Base-by-base conservation (phyloP, 2,329 filamentous ascomycete species). In the Sporothrix phasma region DNA sequence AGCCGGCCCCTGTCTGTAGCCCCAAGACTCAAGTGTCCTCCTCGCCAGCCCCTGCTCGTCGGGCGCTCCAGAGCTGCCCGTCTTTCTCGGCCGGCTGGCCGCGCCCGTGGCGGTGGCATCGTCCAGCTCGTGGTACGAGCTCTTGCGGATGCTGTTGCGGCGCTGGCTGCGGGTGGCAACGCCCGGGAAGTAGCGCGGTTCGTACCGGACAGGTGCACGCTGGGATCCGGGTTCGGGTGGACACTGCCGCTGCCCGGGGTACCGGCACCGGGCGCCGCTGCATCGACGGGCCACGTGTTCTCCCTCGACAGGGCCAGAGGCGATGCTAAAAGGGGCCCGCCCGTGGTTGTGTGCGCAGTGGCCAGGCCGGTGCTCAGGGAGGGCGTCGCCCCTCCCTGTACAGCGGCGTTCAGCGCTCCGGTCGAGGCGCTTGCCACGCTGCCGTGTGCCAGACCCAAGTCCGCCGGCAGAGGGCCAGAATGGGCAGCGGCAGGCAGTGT, bases 151-250 rank as follows among this genome's bases (percentile, higher is more conserved):
- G 62, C 80, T 81, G 49, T 75, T 77, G 60, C 73, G 78, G 61
- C 79, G 75, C 56, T 76, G 76, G 71, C 79, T 79, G 63, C 81
- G 75, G 17, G 80, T 79, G 51, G 91, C 81, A 37, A 92, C 81
- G 0, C 88, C 88, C 0, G 89, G 89, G 68, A 90, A 89, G 67
- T 90, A 84, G 67, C 80, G 82, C 11, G 88, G 88, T 72, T 90
- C 58, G 77, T 80, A 3, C 81, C 84, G 13, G 79, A 82, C 11
- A 84, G 71, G 68, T 83, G 79, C 63, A 76, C 69, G 7, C 51
- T 56, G 5, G 51, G 51, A 65, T 81, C 77, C 54, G 51, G 51
- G 66, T 81, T 77, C 54, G 24, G 66, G 67, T 31, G 10, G 24
- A 17, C 15, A 39, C n/a, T 24, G 29, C 41, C 26, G 37, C 67